Conservation (phyloP, 768 basidiomycete species). For the Jaapia argillacea region DNA sequence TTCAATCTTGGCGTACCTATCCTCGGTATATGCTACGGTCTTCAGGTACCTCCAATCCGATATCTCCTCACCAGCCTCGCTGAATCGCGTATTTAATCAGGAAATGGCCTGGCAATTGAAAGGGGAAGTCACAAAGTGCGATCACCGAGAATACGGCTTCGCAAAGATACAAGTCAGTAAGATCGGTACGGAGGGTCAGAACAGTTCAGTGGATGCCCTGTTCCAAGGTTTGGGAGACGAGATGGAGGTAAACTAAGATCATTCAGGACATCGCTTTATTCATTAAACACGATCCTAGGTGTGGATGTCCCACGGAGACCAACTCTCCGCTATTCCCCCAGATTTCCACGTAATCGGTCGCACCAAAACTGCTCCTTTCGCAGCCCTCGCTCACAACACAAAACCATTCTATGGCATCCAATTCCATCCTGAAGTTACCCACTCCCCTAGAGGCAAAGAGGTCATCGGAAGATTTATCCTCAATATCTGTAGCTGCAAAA, state of each 20-base stretch:
- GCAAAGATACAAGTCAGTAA: constrained; percentile 71
- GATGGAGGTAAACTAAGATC: constrained; percentile 54
- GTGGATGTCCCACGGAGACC: constrained; percentile 99
- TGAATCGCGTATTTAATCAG: constrained; percentile 26
- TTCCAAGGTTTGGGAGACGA: constrained; percentile 85
- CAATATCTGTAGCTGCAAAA: constrained; percentile 71
- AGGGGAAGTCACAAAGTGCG: constrained; percentile 76
- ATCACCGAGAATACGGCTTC: constrained; percentile 93
- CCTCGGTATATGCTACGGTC: constrained; percentile 94
- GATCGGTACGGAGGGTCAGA: constrained; percentile 40
- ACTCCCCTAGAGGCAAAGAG: constrained; percentile 82
- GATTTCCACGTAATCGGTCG: constrained; percentile 84
- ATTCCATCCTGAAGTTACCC: constrained; percentile 98
- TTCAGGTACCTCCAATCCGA: constrained; percentile 53
- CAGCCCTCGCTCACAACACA: constrained; percentile 84
- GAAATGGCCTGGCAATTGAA: constrained; percentile 88
- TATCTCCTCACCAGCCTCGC: neutral
- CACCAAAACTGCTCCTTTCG: constrained; percentile 82
- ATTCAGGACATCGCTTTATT: constrained; percentile 5
- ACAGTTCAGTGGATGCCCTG: constrained; percentile 51
- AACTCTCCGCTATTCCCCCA: constrained; percentile 70
- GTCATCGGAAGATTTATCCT: constrained; percentile 81
- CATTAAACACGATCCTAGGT: constrained; percentile 55
- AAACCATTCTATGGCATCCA: constrained; percentile 95
- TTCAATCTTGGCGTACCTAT: constrained; percentile 86